Conservation (phyloP, 75 land plant genomes). For the Selaginella tamariscina region DNA sequence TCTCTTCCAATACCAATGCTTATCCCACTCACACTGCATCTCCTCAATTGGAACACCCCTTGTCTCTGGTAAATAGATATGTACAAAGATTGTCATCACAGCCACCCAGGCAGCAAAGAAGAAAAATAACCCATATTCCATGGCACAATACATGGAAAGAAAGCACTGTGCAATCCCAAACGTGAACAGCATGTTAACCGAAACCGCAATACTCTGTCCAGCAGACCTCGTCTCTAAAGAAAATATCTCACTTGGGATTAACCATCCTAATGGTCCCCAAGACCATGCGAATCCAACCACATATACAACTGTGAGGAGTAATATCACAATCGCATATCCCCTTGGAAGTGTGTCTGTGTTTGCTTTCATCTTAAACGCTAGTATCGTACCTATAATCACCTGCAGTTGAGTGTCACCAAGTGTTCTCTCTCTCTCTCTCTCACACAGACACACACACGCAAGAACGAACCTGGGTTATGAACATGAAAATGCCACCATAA, state of each 20-base stretch:
- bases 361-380: too few species aligned
- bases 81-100: neutral
- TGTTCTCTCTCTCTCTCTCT: too few species aligned
- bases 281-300: neutral
- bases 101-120: neutral
- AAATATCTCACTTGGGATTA: neutral
- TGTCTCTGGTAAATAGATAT: neutral
- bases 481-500: too few species aligned
- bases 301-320: too few species aligned
- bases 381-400: too few species aligned
- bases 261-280: conserved; percentile 4
- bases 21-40: too few species aligned
- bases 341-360: too few species aligned
- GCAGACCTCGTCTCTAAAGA: neutral
- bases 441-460: too few species aligned
- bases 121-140: neutral
- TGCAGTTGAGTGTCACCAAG: too few species aligned
- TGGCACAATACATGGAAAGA: neutral
- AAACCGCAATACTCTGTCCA: neutral
- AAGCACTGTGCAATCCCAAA: neutral
- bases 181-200: neutral
- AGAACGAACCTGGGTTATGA: too few species aligned
- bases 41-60: conserved; percentile 4
- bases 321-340: too few species aligned
- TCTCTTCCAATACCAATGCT: too few species aligned